Evolutionary conservation across 139 green algal genomes (phyloP).

Genomic region (Chlamydomonas asymmetrica): DNA sequence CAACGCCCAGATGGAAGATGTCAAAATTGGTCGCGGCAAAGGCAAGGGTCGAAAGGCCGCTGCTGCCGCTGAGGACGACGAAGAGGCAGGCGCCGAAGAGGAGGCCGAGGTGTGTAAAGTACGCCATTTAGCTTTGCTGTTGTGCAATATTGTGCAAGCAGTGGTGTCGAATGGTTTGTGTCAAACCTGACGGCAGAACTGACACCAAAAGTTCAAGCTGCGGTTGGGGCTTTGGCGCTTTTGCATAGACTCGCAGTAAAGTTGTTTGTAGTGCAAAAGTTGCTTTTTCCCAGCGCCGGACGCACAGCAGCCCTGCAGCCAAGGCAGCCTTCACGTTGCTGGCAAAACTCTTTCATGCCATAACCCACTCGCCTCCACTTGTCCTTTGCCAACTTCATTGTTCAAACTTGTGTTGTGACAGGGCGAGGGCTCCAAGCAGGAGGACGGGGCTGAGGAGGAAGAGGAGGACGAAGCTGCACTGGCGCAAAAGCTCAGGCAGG

Average conservation of each 20-base stretch:
- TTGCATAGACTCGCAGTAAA: too few relatives aligned
- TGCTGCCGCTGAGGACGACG: constrained; percentile 30
- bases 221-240: too few relatives aligned
- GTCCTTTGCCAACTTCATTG: too few relatives aligned
- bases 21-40: constrained; percentile 38
- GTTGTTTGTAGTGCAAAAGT: not conserved
- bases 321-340: not conserved
- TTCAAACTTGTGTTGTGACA: too few relatives aligned
- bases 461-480: constrained; percentile 53
- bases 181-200: too few relatives aligned
- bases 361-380: too few relatives aligned
- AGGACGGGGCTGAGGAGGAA: constrained; percentile 53
- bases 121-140: not conserved
- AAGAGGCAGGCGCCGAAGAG: constrained; percentile 13
- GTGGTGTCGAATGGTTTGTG: too few relatives aligned
- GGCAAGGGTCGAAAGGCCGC: constrained; percentile 28
- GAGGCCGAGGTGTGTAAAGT: not conserved
- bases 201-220: too few relatives aligned
- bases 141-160: too few relatives aligned
- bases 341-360: not conserved
- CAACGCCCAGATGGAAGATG: constrained; percentile 46
- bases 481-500: constrained; percentile 25
- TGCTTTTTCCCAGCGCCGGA: not conserved
- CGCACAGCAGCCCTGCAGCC: not conserved
- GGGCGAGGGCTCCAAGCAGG: constrained; percentile 9